Base-by-base conservation (phyloP, 495 filamentous ascomycete genomes). In the Podospora bellae-mahoneyi region DNA sequence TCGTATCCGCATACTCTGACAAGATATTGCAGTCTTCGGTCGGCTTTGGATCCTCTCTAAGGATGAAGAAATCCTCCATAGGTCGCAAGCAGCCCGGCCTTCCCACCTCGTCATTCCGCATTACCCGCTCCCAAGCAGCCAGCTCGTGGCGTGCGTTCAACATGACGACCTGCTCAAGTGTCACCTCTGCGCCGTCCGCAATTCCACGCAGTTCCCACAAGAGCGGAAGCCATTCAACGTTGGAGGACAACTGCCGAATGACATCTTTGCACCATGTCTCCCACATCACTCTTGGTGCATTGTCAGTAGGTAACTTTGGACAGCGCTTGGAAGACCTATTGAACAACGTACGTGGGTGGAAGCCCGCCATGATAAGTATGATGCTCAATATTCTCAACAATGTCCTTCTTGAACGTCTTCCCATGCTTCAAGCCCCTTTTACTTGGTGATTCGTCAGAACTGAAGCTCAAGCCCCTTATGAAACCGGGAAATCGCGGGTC, bases 81-180 rank as follows among this genome's bases (percentile, higher is more conserved):
- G 39, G 39, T 10, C 39, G 15, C 39, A 48, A 48, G 6, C 6
- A 10, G 10, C 39, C 39, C 39, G 13, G 0, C 9, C 5, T 48
- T 32, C 30, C 30, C 30, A 7, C 30, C 4, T 32, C 30, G 7
- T 13, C 9, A 13, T 13, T 16, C 9, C 39, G 39, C 2, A 3
- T 13, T 0, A 16, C 2, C 2, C 18, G 64, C 4, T 48, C 54
- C 23, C 5, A 19, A 26, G 60, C 60, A 28, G 26, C 60, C 6
- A 58, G 56, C 6, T 58, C 56, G 7, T 58, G 56, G 6, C 56
- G 56, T 27, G 56, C 56, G 23, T 58, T 58, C 56, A 58, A 27
- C 56, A 58, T 20, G 18, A 58, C 6, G 19, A 58, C 18, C 15
- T 58, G 18, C 3, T 58, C 56, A 2, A 58, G 13, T 9, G n/a